A percentile compares a stretch with the other conserved stretches of the same genome.
Conservation (phyloP, 2,329 filamentous ascomycete species). For the Ophiostoma novo-ulmi region DNA sequence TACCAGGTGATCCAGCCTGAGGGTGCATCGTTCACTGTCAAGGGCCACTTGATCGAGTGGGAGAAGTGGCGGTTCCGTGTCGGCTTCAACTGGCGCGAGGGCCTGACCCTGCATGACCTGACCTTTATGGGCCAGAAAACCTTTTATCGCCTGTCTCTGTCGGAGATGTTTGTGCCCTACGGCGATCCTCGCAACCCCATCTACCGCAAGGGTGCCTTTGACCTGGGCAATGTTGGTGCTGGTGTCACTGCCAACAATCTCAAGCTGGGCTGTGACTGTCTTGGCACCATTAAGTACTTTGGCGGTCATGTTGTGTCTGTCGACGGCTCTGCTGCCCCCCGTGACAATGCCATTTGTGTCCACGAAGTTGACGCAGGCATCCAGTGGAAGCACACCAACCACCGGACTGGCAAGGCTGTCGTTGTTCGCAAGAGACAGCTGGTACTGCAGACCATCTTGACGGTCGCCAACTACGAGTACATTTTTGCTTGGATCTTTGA, state of each 20-base stretch:
- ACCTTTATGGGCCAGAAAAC: conserved; percentile 14
- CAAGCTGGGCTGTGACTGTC: conserved; percentile 61
- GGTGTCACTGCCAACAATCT: conserved; percentile 65
- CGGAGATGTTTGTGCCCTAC: conserved; percentile 64
- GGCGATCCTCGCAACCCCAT: conserved; percentile 60
- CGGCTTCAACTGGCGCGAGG: conserved; percentile 65
- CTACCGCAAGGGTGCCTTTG: conserved; percentile 66
- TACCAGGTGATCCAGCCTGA: conserved; percentile 24
- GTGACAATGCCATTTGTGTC: conserved; percentile 51
- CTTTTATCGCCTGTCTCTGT: conserved; percentile 57
- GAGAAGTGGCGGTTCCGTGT: conserved; percentile 67
- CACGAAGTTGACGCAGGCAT: conserved; percentile 45
- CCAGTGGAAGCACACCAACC: conserved; percentile 68
- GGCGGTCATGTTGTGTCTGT: conserved; percentile 53
- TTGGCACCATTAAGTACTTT: conserved; percentile 60
- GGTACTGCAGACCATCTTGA: conserved; percentile 63
- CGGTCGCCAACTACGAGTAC: conserved; percentile 66
- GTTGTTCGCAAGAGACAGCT: conserved; percentile 57
- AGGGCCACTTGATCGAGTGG: conserved; percentile 50
- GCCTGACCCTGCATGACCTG: conserved; percentile 44
- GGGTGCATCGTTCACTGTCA: conserved; percentile 43
- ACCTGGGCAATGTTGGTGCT: conserved; percentile 64
- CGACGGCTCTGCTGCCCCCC: neutral
- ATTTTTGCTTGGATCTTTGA: conserved; percentile 51
- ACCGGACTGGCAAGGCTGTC: conserved; percentile 54